These are phyloP conservation scores for Emericellopsis atlantica DNA, from an alignment of 2,329 filamentous ascomycete genomes.

Conservation along the genomic window DNA sequence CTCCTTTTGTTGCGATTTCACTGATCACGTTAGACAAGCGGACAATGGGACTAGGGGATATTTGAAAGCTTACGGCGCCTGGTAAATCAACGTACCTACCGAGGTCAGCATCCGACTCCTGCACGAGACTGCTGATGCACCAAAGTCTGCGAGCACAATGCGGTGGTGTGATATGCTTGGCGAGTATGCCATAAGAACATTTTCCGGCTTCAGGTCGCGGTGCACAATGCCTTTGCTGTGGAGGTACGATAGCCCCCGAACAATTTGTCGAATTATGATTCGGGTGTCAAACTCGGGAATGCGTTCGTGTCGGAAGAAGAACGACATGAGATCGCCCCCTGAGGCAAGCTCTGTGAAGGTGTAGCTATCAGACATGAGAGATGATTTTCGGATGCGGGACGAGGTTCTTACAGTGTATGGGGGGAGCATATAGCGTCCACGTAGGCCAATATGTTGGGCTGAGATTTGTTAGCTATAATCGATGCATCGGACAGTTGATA, in stretches of 20 bases:
- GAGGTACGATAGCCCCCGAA: conserved; percentile 31
- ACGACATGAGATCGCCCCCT: conserved; percentile 40
- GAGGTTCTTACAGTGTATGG: conserved; percentile 27
- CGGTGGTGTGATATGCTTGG: conserved; percentile 27
- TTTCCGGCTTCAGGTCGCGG: conserved; percentile 42
- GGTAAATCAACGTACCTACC: conserved; percentile 32
- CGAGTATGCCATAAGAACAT: conserved; percentile 34
- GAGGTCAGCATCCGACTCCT: conserved; percentile 27
- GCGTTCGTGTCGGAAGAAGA: conserved; percentile 21
- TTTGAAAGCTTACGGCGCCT: conserved; percentile 31
- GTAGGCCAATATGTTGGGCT: conserved; percentile 44
- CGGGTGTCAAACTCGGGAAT: conserved; percentile 28
- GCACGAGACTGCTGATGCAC: conserved; percentile 28
- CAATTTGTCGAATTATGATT: conserved; percentile 33
- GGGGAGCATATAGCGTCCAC: conserved; percentile 35
- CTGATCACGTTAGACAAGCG: conserved; percentile 12
- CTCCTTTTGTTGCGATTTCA: conserved; percentile 17
- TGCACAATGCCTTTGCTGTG: conserved; percentile 37
- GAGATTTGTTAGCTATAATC: conserved; percentile 1
- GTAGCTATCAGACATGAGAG: conserved; percentile 22
- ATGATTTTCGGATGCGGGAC: background rate
- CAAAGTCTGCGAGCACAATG: conserved; percentile 40
- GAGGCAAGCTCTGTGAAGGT: conserved; percentile 44
- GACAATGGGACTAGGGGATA: background rate
- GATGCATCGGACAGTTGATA: background rate